Base-by-base conservation (phyloP, 2,329 filamentous ascomycete species). In the Huntiella decipiens region DNA sequence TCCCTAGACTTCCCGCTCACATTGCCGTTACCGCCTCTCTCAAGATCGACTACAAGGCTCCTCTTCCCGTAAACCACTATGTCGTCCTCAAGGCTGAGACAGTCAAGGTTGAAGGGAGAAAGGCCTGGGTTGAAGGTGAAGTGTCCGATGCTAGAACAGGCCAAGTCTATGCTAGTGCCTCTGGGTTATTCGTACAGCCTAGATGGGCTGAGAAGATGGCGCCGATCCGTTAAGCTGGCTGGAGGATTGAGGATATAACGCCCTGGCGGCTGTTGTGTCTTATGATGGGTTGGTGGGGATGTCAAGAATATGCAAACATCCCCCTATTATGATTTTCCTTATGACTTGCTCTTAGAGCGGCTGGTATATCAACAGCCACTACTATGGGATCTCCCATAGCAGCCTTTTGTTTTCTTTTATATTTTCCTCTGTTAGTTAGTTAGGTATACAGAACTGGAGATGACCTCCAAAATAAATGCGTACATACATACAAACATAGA, bases 1-100 rank as follows among this genome's bases (percentile, higher is more conserved):
- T 96, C 61, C 77, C 76, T 4, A 85, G 84, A 17, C 67, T 96
- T 56, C 88, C 88, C 28, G 84, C 88, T 57, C 82, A 85, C 54
- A 74, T 91, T 52, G 79, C 79, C 51, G 71, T 95, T 59, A 96
- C 91, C 36, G 91, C 88, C 44, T 88, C 79, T 56, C 65, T 98
- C 54, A 86, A 73, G 54, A 66, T 82, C 53, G 79, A 92, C 61
- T 98, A 95, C 63, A 77, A 80, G 54, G 76, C 75, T 51, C 91
- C 91, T 4, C 79, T 82, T 38, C 75, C 73, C 54, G 85, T 86
- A 4, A 73, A 75, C 16, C 73, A 73, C 50, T 91, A 81, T 57
- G 66, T 92, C 28, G 83, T 93, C 38, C 63, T 98, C 49, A 71
- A 73, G 51, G 87, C 84, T 3, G 73, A 76, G 58, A 94, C 87